Evolutionary conservation across 2,329 filamentous ascomycete species (phyloP).

Genomic region (Tolypocladium pustulatum): DNA sequence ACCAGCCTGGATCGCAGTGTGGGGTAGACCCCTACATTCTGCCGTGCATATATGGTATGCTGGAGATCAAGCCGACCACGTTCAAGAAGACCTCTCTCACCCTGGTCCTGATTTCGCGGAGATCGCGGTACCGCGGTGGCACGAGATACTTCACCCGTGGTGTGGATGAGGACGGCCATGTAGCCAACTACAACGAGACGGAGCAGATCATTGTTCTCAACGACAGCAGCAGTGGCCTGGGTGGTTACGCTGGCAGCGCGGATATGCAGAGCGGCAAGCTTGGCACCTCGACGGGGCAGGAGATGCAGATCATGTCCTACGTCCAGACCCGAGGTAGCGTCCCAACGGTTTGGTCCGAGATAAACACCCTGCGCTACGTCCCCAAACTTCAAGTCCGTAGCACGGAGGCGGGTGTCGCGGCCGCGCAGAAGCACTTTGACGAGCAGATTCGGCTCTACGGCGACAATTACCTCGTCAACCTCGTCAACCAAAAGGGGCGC

Average conservation of each 20-base stretch:
- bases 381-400: constrained; percentile 82
- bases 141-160: constrained; percentile 94
- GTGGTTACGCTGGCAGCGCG: constrained; percentile 69
- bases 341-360: constrained; percentile 90
- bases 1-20: constrained; percentile 59
- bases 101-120: constrained; percentile 76
- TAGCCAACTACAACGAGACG: constrained; percentile 98
- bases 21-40: constrained; percentile 85
- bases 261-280: constrained; percentile 66
- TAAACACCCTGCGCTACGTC: constrained; percentile 86
- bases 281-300: constrained; percentile 48
- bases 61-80: constrained; percentile 77
- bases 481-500: constrained; percentile 92
- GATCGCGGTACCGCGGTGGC: constrained; percentile 79
- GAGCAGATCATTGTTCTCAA: constrained; percentile 89
- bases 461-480: constrained; percentile 93
- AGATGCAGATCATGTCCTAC: constrained; percentile 85
- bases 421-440: constrained; percentile 78
- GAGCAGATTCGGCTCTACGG: constrained; percentile 92
- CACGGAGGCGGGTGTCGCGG: constrained; percentile 67
- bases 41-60: constrained; percentile 91
- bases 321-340: constrained; percentile 96
- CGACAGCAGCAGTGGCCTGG: constrained; percentile 62
- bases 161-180: constrained; percentile 84
- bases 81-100: constrained; percentile 81